phyloP scores from a whole-genome alignment of 768 basidiomycete genomes.

The Solioccasus polychromus region DNA sequence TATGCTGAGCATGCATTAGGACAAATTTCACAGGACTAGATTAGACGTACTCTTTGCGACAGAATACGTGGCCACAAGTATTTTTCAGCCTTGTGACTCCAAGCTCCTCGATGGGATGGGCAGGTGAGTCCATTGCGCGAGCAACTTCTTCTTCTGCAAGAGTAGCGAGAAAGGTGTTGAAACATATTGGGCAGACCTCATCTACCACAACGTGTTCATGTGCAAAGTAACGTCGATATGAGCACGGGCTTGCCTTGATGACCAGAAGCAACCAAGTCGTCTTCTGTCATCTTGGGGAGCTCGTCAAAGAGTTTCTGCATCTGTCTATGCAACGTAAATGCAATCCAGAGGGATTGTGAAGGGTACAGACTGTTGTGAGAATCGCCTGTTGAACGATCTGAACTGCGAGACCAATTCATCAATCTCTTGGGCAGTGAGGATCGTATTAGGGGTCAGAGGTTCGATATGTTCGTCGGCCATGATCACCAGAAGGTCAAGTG shows the following conservation, averaged over 20 bases:
- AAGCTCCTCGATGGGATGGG: slow-evolving; percentile 62
- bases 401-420: slow-evolving; percentile 32
- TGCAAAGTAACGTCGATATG: neutral
- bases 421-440: slow-evolving; percentile 27
- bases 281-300: slow-evolving; percentile 52
- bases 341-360: neutral
- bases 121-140: slow-evolving; percentile 74
- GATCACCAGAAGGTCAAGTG: slow-evolving; percentile 1
- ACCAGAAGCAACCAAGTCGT: slow-evolving; percentile 44
- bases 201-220: slow-evolving; percentile 39
- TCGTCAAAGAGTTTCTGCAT: slow-evolving; percentile 38
- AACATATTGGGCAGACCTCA: slow-evolving; percentile 72
- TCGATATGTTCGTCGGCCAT: slow-evolving; percentile 24
- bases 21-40: slow-evolving; percentile 7
- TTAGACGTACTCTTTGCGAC: slow-evolving; percentile 67
- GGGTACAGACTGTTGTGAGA: slow-evolving; percentile 26
- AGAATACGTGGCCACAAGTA: slow-evolving; percentile 70
- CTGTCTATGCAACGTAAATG: slow-evolving; percentile 27
- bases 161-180: slow-evolving; percentile 62
- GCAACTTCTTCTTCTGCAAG: slow-evolving; percentile 76
- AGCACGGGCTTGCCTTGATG: slow-evolving; percentile 39
- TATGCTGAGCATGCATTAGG: slow-evolving; percentile 45
- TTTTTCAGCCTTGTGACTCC: slow-evolving; percentile 64
- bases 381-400: slow-evolving; percentile 22
- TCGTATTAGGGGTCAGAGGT: neutral